Conservation (phyloP, 352 stramenopile genomes). For the Phytophthora sp. region DNA sequence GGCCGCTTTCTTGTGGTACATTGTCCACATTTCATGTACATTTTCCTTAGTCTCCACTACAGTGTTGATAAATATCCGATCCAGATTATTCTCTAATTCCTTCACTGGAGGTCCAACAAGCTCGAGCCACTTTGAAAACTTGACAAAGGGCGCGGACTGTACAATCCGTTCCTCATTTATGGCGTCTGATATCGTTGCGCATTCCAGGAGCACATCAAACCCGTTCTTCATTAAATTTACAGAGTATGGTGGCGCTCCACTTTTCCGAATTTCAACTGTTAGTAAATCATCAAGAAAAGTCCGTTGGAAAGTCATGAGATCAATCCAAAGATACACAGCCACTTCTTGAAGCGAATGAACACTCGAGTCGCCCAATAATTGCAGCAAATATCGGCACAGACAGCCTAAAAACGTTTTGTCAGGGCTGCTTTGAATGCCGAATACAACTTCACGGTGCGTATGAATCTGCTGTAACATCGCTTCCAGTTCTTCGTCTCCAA, state of each 20-base stretch:
- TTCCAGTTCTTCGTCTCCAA: slow-evolving; percentile 57
- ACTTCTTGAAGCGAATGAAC: slow-evolving; percentile 48
- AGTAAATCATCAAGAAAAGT: slow-evolving; percentile 59
- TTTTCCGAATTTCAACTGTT: slow-evolving; percentile 67
- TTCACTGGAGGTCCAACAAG: slow-evolving; percentile 71
- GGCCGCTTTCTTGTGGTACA: slow-evolving; percentile 47
- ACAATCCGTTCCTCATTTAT: slow-evolving; percentile 17
- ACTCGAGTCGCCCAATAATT: slow-evolving; percentile 51
- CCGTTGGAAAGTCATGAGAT: slow-evolving; percentile 69
- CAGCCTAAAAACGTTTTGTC: slow-evolving; percentile 73
- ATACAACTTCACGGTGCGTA: slow-evolving; percentile 59
- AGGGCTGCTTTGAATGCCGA: slow-evolving; percentile 57
- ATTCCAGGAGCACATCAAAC: slow-evolving; percentile 68
- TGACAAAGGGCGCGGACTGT: slow-evolving; percentile 37
- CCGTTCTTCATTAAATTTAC: slow-evolving; percentile 85
- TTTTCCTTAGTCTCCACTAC: slow-evolving; percentile 60
- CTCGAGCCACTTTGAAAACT: slow-evolving; percentile 71
- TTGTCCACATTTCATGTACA: slow-evolving; percentile 58
- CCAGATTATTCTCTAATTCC: slow-evolving; percentile 66
- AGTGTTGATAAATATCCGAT: slow-evolving; percentile 63
- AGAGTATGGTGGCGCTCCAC: slow-evolving; percentile 57
- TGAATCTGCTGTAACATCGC: slow-evolving; percentile 65
- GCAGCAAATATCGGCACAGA: slow-evolving; percentile 66
- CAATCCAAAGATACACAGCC: slow-evolving; percentile 65
- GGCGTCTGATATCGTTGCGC: slow-evolving; percentile 1